Base-by-base conservation (phyloP, 1,284 basidiomycete genomes). In the Naganishia sp. region DNA sequence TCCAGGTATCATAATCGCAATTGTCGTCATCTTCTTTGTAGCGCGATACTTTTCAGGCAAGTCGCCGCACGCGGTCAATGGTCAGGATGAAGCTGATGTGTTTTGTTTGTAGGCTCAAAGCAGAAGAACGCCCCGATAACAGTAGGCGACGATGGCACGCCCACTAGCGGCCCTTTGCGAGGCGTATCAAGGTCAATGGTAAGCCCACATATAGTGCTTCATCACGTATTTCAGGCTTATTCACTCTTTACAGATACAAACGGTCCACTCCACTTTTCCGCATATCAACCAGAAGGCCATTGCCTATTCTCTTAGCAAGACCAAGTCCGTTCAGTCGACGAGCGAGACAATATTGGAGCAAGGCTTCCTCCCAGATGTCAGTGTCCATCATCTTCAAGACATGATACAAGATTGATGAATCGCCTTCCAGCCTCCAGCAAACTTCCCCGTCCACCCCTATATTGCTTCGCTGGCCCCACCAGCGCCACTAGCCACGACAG, bases 261-360 rank as follows among this genome's bases (percentile, higher is more conserved):
- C 76, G 6, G 74, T 81, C 9, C 73, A 76, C n/a, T 65, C 73
- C 5, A 75, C 77, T 0, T 81, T 81, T 70, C 80, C 80, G 1
- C 70, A 80, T 65, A 71, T 79, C 15, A 75, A 76, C 10, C 44
- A 75, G n/a, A 64, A 72, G 1, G 72, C 75, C 49, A 75, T 81
- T 65, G 73, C 79, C 23, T 80, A 77, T 57, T 74, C 73, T 13
- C 72, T 81, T n/a, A 75, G 75, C 7, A 72, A 74, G 68, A 80
- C 78, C 3, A 69, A 74, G n/a, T 75, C 71, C 9, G 74, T 73
- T n/a, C 77, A 80, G 70, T 63, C 72, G 15, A 80, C 80, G 6
- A 74, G 72, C 46, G 80, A 81, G 61, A 72, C 76, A 66, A 78
- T 80, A 39, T 70, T 81, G 5, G 78, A 79, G 56, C 69, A 72